A percentile compares a stretch with the other conserved stretches of the same genome.
phyloP scores from a whole-genome alignment of 2,329 filamentous ascomycete genomes.

The Cylindrodendrum hubeiense region DNA sequence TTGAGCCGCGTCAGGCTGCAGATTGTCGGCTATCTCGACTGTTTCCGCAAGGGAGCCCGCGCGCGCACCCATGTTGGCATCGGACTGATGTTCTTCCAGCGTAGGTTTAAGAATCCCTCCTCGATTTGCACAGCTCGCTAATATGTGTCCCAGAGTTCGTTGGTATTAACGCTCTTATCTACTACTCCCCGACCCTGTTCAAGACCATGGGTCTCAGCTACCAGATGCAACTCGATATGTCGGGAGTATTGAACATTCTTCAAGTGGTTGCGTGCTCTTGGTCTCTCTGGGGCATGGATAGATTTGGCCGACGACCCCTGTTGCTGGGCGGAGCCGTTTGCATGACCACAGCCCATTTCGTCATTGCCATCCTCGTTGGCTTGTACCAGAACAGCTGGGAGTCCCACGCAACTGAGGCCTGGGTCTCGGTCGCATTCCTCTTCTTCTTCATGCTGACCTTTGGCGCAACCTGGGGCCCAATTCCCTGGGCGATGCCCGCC shows the following conservation, averaged over 20 bases:
- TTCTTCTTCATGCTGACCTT: slow-evolving; percentile 71
- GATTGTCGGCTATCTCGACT: slow-evolving; percentile 61
- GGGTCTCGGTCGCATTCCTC: slow-evolving; percentile 44
- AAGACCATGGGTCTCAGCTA: slow-evolving; percentile 61
- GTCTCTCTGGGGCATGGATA: slow-evolving; percentile 58
- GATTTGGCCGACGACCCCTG: slow-evolving; percentile 40
- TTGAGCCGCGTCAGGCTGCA: slow-evolving; percentile 54
- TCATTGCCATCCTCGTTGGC: slow-evolving; percentile 42
- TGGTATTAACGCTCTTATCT: slow-evolving; percentile 61
- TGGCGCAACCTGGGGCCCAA: slow-evolving; percentile 68
- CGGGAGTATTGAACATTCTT: slow-evolving; percentile 46
- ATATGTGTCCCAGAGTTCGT: slow-evolving; percentile 29
- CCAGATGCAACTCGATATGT: slow-evolving; percentile 48
- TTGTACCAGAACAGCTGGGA: slow-evolving; percentile 40
- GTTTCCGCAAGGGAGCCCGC: slow-evolving; percentile 62
- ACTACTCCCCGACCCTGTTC: slow-evolving; percentile 71
- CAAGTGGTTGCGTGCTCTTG: slow-evolving; percentile 53
- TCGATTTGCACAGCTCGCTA: not conserved
- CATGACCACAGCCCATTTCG: slow-evolving; percentile 41
- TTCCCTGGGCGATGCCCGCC: slow-evolving; percentile 60
- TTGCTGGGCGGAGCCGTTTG: slow-evolving; percentile 39
- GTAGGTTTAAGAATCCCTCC: not conserved
- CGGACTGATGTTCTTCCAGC: slow-evolving; percentile 69
- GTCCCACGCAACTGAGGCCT: slow-evolving; percentile 37
- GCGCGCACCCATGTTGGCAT: slow-evolving; percentile 59